Percentiles rank a stretch among this genome's conserved stretches.
Conservation (phyloP, 2,329 filamentous ascomycete species). For the Akanthomyces uredinophilus region DNA sequence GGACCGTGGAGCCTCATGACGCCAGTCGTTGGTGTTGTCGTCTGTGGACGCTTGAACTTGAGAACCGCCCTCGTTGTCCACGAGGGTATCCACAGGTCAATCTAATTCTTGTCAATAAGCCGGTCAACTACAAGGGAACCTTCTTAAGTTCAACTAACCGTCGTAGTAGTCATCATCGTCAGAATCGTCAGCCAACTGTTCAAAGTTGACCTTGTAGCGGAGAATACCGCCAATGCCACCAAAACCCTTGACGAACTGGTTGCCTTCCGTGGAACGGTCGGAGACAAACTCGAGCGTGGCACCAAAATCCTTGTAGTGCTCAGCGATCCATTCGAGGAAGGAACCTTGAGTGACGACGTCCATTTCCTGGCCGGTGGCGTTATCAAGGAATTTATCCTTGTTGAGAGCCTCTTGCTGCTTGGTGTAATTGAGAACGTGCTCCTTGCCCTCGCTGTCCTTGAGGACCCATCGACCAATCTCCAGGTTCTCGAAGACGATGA, state of each 20-base stretch:
- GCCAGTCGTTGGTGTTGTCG: slow-evolving; percentile 38
- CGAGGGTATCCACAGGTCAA: slow-evolving; percentile 90
- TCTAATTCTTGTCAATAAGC: slow-evolving; percentile 42
- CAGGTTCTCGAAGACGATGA: slow-evolving; percentile 97
- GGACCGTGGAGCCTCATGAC: slow-evolving; percentile 36
- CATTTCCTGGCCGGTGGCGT: slow-evolving; percentile 95
- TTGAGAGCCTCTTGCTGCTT: slow-evolving; percentile 68
- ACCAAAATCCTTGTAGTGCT: slow-evolving; percentile 97
- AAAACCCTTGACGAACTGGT: slow-evolving; percentile 99
- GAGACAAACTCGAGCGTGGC: slow-evolving; percentile 95
- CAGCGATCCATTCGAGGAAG: slow-evolving; percentile 99
- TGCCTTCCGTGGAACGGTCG: slow-evolving; percentile 94
- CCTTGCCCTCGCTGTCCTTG: slow-evolving; percentile 68
- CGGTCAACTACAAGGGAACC: slow-evolving; percentile 10
- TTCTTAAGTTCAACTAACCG: slow-evolving; percentile 33
- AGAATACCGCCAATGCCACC: slow-evolving; percentile 96
- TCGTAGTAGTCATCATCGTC: slow-evolving; percentile 94
- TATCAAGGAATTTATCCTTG: slow-evolving; percentile 88
- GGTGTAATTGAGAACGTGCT: slow-evolving; percentile 78
- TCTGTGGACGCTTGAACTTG: slow-evolving; percentile 50
- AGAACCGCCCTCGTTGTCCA: slow-evolving; percentile 76
- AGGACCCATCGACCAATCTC: slow-evolving; percentile 90
- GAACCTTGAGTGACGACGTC: slow-evolving; percentile 81
- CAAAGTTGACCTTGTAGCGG: slow-evolving; percentile 99
- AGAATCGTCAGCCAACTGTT: slow-evolving; percentile 91